A percentile compares a stretch with the other conserved stretches of the same genome.
These are phyloP conservation scores for Sanghuangporus sanghuang DNA, from an alignment of 1,284 basidiomycete genomes.

Conservation along the genomic window DNA sequence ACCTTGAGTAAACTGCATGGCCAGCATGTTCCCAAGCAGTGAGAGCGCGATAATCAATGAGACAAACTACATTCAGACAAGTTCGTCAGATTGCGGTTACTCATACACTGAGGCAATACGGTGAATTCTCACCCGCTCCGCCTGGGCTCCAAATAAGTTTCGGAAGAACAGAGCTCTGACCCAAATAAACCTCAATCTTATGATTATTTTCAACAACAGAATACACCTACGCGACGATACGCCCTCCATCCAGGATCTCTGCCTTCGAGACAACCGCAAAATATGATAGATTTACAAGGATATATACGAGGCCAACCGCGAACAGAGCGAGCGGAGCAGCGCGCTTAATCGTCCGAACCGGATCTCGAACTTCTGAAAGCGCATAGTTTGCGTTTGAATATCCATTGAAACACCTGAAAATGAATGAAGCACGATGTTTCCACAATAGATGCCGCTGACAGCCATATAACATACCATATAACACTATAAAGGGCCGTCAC, in stretches of 20 bases:
- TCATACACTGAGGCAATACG: neutral
- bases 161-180: conserved; percentile 60
- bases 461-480: conserved; percentile 45
- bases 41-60: conserved; percentile 60
- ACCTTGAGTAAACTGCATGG: conserved; percentile 58
- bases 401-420: conserved; percentile 57
- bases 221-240: conserved; percentile 54
- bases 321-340: conserved; percentile 62
- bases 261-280: conserved; percentile 61
- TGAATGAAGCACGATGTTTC: neutral
- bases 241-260: conserved; percentile 56
- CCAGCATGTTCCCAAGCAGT: conserved; percentile 55
- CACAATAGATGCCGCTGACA: neutral
- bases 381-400: conserved; percentile 71
- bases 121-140: conserved; percentile 42
- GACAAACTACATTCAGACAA: conserved; percentile 35
- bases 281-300: conserved; percentile 63
- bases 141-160: conserved; percentile 54
- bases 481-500: conserved; percentile 61
- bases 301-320: conserved; percentile 48
- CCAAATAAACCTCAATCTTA: neutral
- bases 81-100: neutral
- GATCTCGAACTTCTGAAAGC: conserved; percentile 61
- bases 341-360: conserved; percentile 58
- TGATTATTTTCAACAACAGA: neutral